Evolutionary conservation across 129 eudicot species (phyloP), one percentile per base, ranked within the genome.

Genomic region (Glebionis coronaria): DNA sequence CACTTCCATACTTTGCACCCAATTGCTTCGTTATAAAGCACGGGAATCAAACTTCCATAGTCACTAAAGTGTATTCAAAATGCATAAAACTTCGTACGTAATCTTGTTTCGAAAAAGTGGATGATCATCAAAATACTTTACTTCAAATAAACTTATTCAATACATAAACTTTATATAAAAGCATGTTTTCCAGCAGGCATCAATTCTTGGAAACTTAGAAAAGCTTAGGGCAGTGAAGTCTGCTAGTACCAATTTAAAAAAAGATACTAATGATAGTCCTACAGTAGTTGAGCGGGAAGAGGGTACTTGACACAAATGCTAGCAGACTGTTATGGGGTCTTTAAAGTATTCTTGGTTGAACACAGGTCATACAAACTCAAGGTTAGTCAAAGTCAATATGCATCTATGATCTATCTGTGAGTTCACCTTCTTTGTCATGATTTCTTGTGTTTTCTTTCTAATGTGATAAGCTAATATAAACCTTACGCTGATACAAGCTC

Each of bases 231-330:
- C 86, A 38, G 59, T 92, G 63, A 77, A 70, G 64, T 29, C 81
- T 46, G 70, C 67, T 59, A 63, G 70, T 47, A 60, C 9, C 44
- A 51, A 25, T 63, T 69, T 18, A 18, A 11, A 18, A 40, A 65
- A 29, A 19, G 76, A 68, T 56, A 47, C 62, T 40, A 20, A 27
- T 53, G 81, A 75, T 78, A 72, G 79, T 61, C 80, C 85, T 80
- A 84, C 96, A 18, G 98, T 88, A 52, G 91, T 92, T 68, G 96
- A 92, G 70, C 98, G 12, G 98, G 98, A 75, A 86, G 90, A 76
- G 98, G 98, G 49, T 92, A 92, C 82, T 79, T 92, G 84, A 92
- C 98, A 29, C 98, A 92, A 80, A 69, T 86, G 91, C 87, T 92
- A 46, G 96, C 98, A 40, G 98, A 92, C 81, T 86, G 90, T 77